These are phyloP conservation scores for Camellia lanceoleosa DNA, from an alignment of 148 eudicot species.

Conservation along the genomic window DNA sequence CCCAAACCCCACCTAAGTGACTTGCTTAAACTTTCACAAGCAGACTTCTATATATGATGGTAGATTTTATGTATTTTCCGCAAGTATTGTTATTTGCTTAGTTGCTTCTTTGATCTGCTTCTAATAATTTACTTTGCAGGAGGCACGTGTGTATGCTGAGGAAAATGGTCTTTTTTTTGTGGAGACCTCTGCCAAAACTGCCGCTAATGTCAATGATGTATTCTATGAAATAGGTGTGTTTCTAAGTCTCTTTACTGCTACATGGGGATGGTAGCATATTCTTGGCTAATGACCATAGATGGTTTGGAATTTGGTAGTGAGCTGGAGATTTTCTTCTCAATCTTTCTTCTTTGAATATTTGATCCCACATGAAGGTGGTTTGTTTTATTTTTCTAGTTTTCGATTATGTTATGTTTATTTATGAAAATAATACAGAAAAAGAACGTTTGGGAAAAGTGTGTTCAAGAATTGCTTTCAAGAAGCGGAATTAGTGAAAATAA, in stretches of 20 bases:
- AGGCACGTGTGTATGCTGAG: conserved; percentile 81
- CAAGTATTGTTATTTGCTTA: neutral
- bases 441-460: no score
- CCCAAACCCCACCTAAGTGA: no score
- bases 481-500: no score
- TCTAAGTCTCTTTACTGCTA: conserved; percentile 5
- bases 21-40: neutral
- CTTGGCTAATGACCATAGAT: neutral
- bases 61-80: neutral
- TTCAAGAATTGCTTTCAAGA: no score
- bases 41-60: neutral
- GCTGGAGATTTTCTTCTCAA: neutral
- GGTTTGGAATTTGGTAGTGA: neutral
- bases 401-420: neutral
- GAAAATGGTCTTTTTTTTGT: conserved; percentile 88
- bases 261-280: neutral
- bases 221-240: conserved; percentile 82
- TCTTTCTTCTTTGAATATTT: neutral
- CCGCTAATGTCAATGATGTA: conserved; percentile 81
- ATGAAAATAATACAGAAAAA: neutral
- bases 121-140: conserved; percentile 42
- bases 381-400: neutral
- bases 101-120: neutral
- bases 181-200: conserved; percentile 95
- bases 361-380: neutral